These are phyloP conservation scores for Xylaria polymorpha DNA, from an alignment of 2,329 filamentous ascomycete species.

Conservation along the genomic window DNA sequence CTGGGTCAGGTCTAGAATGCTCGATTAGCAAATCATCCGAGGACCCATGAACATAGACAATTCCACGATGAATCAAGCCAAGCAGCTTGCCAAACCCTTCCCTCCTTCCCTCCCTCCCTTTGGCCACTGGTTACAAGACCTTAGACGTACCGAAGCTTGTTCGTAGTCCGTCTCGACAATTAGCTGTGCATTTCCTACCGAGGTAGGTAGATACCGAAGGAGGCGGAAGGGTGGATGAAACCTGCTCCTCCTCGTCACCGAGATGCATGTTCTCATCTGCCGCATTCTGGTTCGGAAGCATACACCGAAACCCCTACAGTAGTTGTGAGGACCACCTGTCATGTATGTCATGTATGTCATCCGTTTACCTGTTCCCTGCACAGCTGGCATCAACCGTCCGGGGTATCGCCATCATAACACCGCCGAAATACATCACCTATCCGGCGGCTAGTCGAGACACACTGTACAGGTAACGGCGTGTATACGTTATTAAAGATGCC, in stretches of 20 bases:
- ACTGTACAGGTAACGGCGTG: slow-evolving; percentile 1
- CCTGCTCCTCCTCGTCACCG: not conserved
- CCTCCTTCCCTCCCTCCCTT: too few species aligned
- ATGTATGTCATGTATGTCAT: slow-evolving; percentile 25
- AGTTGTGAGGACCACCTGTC: slow-evolving; percentile 1
- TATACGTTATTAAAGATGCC: slow-evolving; percentile 10
- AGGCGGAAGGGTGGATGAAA: too few species aligned
- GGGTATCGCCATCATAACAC: slow-evolving; percentile 18
- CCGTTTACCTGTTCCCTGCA: slow-evolving; percentile 26
- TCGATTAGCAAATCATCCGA: slow-evolving; percentile 17
- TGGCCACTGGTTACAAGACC: not conserved
- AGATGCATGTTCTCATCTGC: not conserved
- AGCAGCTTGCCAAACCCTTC: not conserved
- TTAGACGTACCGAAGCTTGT: not conserved
- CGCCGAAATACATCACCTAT: slow-evolving; percentile 3
- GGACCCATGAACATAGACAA: slow-evolving; percentile 10
- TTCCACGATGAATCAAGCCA: slow-evolving; percentile 1
- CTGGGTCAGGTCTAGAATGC: slow-evolving; percentile 36
- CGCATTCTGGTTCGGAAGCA: not conserved
- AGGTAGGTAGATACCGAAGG: not conserved
- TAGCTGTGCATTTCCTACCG: not conserved
- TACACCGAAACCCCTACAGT: slow-evolving; percentile 5
- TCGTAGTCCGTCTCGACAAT: not conserved
- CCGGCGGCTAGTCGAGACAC: slow-evolving; percentile 21
- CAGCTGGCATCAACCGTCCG: slow-evolving; percentile 32